These are phyloP conservation scores for Polytrichum commune DNA, from an alignment of 225 moss, liverwort and hornwort genomes.

Conservation along the genomic window DNA sequence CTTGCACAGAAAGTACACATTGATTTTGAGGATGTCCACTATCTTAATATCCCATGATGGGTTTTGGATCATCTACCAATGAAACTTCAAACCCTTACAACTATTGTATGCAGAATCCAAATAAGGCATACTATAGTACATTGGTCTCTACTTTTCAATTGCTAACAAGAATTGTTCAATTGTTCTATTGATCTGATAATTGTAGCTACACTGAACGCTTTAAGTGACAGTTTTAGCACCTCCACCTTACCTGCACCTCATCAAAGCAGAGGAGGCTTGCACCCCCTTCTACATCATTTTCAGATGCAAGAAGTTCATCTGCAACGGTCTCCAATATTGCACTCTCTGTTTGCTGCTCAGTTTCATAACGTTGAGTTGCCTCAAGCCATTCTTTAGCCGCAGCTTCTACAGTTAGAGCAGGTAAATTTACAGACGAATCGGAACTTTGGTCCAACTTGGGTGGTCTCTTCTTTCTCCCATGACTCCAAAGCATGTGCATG, in stretches of 20 bases:
- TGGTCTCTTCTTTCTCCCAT: slow-evolving; percentile 29
- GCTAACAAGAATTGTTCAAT: no score
- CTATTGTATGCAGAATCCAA: no score
- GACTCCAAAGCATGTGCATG: slow-evolving; percentile 80
- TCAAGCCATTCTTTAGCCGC: slow-evolving; percentile 79
- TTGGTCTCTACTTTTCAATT: no score
- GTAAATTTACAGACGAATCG: neutral
- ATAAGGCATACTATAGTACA: no score
- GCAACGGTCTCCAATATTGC: slow-evolving; percentile 74
- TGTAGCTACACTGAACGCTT: no score
- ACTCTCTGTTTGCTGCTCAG: slow-evolving; percentile 53
- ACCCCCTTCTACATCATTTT: slow-evolving; percentile 48
- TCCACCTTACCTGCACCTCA: slow-evolving; percentile 75
- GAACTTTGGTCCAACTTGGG: slow-evolving; percentile 20
- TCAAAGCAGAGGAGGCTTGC: slow-evolving; percentile 90
- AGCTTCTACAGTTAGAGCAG: slow-evolving; percentile 48
- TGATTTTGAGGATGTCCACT: no score
- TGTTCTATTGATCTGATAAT: no score
- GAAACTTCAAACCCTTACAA: no score
- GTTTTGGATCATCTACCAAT: no score
- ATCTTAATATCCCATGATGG: no score
- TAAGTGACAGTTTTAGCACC: no score
- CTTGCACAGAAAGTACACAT: no score
- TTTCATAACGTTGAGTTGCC: slow-evolving; percentile 66
- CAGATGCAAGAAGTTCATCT: slow-evolving; percentile 67